Evolutionary conservation across 2,329 filamentous ascomycete species (phyloP), one percentile per base, ranked within the genome.

Genomic region (Ustilaginoidea virens): DNA sequence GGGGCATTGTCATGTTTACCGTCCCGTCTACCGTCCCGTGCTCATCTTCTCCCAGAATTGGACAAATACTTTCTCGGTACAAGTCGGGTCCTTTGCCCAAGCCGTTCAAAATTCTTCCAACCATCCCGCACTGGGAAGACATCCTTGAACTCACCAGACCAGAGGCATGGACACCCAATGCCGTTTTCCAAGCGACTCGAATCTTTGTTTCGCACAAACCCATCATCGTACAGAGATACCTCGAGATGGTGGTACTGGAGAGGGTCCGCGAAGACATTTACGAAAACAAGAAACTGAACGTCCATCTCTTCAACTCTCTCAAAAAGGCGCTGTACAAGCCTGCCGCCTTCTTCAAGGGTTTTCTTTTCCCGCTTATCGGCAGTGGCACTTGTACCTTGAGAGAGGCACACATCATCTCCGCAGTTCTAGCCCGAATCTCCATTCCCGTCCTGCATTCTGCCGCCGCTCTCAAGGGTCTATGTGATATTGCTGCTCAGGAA

Each of bases 31-130:
- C 12, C 2, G 5, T 20, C 24, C 11, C 5, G n/a, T 22, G 23
- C 40, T 47, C 36, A 45, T 27, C 14, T 5, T 11, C 5, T 5
- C 11, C 0, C 22, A 83, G 76, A 58, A 76, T 93, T 42, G 87
- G 86, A 35, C 64, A 86, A 40, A 78, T 96, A 35, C 67, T 98
- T 34, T 85, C 82, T 16, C 74, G 87, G 39, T 96, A 93, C 62
- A 93, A 92, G 56, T 87, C 80, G 10, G 90, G 90, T n/a, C 87
- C 87, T 40, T 67, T 98, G 18, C 90, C 90, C 13, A 98, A 98
- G 55, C 87, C 87, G 1, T 92, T 98, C 66, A 96, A 96, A 56
- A 85, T 96, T 39, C 68, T 98, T 7, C 90, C 90, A 3, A 86
- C 85, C 1, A 72, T 96, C 10, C 85, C 85, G 6, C 53, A 90